Evolutionary conservation across 495 filamentous ascomycete species (phyloP).

Genomic region (Beverwykella pulmonaria): DNA sequence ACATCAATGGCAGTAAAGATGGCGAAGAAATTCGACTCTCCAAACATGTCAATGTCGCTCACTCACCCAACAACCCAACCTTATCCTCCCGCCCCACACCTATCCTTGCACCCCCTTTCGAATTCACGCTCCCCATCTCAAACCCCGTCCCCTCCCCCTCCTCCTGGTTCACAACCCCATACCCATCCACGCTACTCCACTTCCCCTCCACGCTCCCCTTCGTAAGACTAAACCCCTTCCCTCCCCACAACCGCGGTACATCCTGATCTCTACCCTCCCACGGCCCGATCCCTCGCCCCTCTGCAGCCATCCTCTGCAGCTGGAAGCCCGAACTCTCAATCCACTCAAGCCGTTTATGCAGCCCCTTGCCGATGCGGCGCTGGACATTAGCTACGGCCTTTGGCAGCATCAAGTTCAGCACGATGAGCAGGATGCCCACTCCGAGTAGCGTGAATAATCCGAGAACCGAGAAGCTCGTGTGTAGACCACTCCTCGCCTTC

Average conservation of each 20-base stretch:
- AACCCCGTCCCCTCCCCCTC: not conserved
- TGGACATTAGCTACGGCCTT: conserved; percentile 2
- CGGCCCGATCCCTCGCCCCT: conserved; percentile 28
- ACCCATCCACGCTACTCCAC: conserved; percentile 4
- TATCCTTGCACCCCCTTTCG: not conserved
- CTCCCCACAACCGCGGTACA: conserved; percentile 18
- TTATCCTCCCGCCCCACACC: no score
- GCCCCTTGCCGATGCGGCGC: not conserved
- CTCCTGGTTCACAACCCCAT: not conserved
- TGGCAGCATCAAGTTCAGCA: conserved; percentile 8
- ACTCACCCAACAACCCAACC: no score
- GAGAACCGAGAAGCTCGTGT: conserved; percentile 28
- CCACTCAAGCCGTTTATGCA: conserved; percentile 28
- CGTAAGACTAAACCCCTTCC: conserved; percentile 13
- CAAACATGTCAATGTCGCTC: no score
- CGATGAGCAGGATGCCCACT: conserved; percentile 13
- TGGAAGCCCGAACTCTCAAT: conserved; percentile 17
- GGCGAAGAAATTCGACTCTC: no score
- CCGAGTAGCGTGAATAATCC: conserved; percentile 6
- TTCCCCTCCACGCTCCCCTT: not conserved
- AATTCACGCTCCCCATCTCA: not conserved
- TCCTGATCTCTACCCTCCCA: conserved; percentile 26
- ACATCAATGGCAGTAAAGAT: no score
- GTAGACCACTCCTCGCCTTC: conserved; percentile 2
- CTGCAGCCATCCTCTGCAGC: conserved; percentile 33